Percentiles rank a stretch among this genome's conserved stretches.
phyloP scores from a whole-genome alignment of 2,329 filamentous ascomycete species.

The Claviceps pazoutovae region DNA sequence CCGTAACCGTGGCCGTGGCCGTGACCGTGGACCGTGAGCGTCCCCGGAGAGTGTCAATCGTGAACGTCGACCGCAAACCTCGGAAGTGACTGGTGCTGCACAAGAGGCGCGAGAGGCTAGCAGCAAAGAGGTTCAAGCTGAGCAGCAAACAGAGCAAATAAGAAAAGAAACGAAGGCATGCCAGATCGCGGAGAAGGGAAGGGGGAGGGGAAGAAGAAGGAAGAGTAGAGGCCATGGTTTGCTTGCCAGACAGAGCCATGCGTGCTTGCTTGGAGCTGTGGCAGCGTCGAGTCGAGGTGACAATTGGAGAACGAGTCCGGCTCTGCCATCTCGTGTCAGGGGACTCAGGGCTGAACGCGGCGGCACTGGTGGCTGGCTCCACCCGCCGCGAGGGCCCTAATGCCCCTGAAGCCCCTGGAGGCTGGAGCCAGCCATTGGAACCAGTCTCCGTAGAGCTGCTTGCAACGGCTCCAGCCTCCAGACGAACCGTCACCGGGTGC shows the following conservation, averaged over 20 bases:
- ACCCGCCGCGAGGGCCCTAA: too few relatives aligned
- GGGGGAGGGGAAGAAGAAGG: not conserved
- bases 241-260: not conserved
- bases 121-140: not conserved
- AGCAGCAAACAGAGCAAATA: not conserved
- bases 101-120: not conserved
- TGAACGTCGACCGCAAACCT: not conserved
- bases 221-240: too few relatives aligned
- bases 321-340: not conserved
- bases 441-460: too few relatives aligned
- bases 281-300: not conserved
- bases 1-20: not conserved
- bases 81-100: not conserved
- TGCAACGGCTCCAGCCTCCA: too few relatives aligned
- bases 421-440: too few relatives aligned
- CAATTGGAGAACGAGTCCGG: too few relatives aligned
- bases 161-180: not conserved
- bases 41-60: too few relatives aligned
- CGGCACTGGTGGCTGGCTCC: too few relatives aligned
- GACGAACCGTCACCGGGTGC: too few relatives aligned
- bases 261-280: not conserved
- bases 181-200: not conserved
- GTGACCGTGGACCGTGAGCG: not conserved
- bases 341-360: not conserved
- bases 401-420: too few relatives aligned